phyloP scores from a whole-genome alignment of 106 monocot species.

The Hemerocallis citrina region DNA sequence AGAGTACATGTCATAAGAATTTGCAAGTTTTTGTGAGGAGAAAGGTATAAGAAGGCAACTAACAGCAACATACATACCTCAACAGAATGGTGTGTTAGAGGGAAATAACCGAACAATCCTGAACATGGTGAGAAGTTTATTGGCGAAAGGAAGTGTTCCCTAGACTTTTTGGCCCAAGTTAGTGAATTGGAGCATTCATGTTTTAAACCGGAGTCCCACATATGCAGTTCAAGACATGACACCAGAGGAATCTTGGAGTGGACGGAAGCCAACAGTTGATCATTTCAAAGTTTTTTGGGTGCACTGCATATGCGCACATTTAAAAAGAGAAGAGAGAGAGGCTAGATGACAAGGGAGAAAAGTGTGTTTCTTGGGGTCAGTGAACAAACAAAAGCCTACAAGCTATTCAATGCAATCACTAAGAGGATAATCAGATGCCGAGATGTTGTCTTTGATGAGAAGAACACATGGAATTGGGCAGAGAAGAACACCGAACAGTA shows the following conservation, averaged over 20 bases:
- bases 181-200: conserved; percentile 11
- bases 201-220: conserved; percentile 3
- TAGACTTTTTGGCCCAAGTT: conserved; percentile 1
- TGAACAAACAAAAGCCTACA: neutral
- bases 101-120: conserved; percentile 1
- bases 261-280: neutral
- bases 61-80: neutral
- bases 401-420: neutral
- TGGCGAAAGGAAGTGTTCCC: conserved; percentile 2
- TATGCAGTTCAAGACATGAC: conserved; percentile 1
- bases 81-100: conserved; percentile 1
- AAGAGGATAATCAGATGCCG: neutral
- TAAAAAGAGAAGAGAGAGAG: neutral
- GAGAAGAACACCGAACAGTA: no score
- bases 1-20: neutral
- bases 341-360: neutral
- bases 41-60: neutral
- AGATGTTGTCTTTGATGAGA: conserved; percentile 1
- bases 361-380: neutral
- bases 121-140: conserved; percentile 7
- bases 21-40: neutral
- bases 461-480: neutral
- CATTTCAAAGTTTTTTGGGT: neutral
- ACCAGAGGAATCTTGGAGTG: conserved; percentile 1
- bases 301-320: neutral